phyloP scores from a whole-genome alignment of 1,284 basidiomycete genomes.

The Ceratobasidium sp. region DNA sequence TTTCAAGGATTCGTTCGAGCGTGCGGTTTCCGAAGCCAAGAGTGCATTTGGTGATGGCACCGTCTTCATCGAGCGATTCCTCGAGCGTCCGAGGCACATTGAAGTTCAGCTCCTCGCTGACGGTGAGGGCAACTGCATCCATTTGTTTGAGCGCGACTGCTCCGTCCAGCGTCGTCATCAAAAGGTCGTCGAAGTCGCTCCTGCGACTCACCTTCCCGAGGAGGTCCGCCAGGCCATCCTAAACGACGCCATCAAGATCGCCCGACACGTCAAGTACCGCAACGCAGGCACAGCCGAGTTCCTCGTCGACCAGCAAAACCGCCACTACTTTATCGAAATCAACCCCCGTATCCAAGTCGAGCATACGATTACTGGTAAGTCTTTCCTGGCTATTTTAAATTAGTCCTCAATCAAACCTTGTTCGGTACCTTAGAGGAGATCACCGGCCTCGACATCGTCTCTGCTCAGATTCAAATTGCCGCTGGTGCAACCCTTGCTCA shows the following conservation, averaged over 20 bases:
- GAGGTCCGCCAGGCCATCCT: conserved; percentile 89
- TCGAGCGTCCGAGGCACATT: conserved; percentile 95
- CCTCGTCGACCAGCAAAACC: conserved; percentile 92
- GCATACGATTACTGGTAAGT: conserved; percentile 91
- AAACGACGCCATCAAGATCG: conserved; percentile 91
- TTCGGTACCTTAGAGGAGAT: conserved; percentile 80
- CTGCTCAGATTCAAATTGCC: conserved; percentile 98
- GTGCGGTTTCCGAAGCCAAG: conserved; percentile 94
- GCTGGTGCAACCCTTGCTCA: conserved; percentile 95
- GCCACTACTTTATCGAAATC: conserved; percentile 99
- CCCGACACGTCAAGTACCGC: conserved; percentile 89
- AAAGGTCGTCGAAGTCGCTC: conserved; percentile 99
- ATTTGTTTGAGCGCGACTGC: conserved; percentile 98
- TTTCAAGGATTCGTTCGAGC: conserved; percentile 89
- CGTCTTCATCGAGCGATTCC: conserved; percentile 97
- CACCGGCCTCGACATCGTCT: conserved; percentile 98
- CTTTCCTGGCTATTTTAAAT: conserved; percentile 20
- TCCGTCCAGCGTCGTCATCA: conserved; percentile 98
- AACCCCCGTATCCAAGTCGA: conserved; percentile 99
- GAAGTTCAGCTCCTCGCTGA: conserved; percentile 97
- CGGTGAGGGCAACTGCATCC: conserved; percentile 89
- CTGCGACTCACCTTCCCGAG: conserved; percentile 92
- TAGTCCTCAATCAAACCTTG: conserved; percentile 30
- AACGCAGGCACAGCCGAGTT: conserved; percentile 98
- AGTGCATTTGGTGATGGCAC: conserved; percentile 98